phyloP scores from a whole-genome alignment of 2,329 filamentous ascomycete species.

The Penicillium sp. region DNA sequence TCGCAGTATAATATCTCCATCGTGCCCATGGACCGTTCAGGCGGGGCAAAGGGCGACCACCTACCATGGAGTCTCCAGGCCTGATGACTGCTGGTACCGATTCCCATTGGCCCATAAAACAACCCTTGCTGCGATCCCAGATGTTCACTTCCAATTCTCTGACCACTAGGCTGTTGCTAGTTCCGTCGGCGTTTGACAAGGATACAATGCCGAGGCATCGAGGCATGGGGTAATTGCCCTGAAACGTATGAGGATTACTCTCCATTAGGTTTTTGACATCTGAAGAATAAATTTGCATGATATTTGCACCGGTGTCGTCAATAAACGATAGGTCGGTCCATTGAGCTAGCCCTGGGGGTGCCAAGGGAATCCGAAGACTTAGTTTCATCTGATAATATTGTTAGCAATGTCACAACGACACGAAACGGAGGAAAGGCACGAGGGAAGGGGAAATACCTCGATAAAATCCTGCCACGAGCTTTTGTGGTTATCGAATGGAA shows the following conservation, averaged over 20 bases:
- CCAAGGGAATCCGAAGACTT: neutral
- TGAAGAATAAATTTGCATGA: neutral
- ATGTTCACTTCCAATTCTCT: conserved; percentile 4
- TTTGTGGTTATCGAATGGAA: too few species aligned
- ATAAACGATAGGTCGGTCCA: neutral
- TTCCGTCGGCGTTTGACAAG: neutral
- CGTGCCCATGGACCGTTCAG: neutral
- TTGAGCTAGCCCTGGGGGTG: neutral
- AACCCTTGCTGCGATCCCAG: neutral
- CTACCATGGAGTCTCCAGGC: neutral
- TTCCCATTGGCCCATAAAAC: neutral
- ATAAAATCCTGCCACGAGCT: too few species aligned
- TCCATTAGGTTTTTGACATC: neutral
- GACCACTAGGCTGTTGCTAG: too few species aligned
- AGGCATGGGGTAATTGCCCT: neutral
- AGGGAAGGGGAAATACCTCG: too few species aligned
- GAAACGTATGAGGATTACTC: neutral
- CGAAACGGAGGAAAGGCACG: too few species aligned
- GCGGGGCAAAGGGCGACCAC: neutral
- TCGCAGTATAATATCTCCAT: neutral
- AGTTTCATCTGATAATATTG: too few species aligned
- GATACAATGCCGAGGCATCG: neutral
- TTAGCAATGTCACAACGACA: too few species aligned
- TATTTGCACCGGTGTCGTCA: conserved; percentile 1
- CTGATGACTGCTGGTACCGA: neutral